Percentiles rank a stretch among this genome's conserved stretches.
Evolutionary conservation across 768 basidiomycete species (phyloP).

Genomic region (Suillus ampliporus): DNA sequence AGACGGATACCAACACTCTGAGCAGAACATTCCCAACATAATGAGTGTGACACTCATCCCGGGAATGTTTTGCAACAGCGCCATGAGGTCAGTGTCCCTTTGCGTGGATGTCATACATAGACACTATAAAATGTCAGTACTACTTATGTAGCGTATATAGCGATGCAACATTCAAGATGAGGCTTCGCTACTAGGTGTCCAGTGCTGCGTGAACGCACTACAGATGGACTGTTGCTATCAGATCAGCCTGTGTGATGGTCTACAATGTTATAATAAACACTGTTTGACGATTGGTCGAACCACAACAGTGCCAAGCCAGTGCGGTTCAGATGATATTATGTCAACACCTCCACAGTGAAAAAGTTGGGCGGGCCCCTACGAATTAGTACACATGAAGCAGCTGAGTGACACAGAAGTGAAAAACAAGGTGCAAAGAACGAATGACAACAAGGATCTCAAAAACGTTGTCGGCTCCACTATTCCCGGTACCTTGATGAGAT

Average conservation of each 20-base stretch:
- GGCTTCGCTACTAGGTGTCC: not conserved
- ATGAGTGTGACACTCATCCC: not conserved
- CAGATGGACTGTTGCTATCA: not conserved
- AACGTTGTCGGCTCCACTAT: not conserved
- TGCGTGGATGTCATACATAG: too few species aligned
- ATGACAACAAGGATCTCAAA: not conserved
- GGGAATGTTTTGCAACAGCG: not conserved
- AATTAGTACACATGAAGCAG: not conserved
- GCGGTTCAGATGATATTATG: not conserved
- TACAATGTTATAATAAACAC: not conserved
- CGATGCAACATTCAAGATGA: not conserved
- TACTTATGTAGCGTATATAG: slow-evolving; percentile 1
- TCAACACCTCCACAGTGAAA: not conserved
- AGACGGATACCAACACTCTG: not conserved
- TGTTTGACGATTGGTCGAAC: not conserved
- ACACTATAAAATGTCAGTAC: too few species aligned
- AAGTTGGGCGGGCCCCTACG: not conserved
- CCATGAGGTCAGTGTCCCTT: too few species aligned
- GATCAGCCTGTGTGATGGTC: not conserved
- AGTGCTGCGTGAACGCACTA: not conserved
- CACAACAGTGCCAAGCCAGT: not conserved
- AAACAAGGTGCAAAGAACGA: not conserved
- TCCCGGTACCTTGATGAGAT: not conserved
- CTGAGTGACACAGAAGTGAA: not conserved
- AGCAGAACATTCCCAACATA: not conserved